Conservation (phyloP, 768 basidiomycete species). For the Lactarius hatsudake region DNA sequence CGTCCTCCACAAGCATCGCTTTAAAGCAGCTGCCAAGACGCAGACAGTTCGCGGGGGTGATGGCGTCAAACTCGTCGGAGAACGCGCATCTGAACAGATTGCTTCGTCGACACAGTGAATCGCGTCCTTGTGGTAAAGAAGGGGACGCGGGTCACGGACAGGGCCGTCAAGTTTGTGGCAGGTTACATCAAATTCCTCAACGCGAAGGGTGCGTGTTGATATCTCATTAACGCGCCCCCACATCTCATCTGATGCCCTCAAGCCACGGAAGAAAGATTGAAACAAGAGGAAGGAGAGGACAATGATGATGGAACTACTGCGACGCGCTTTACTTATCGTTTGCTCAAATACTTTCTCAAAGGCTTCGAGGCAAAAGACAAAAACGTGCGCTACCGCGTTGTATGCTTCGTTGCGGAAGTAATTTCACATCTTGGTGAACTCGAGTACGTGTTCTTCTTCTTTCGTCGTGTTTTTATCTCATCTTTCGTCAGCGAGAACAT, state of each 20-base stretch:
- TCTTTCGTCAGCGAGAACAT: slow-evolving; percentile 62
- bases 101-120: slow-evolving; percentile 57
- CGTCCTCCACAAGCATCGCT: slow-evolving; percentile 78
- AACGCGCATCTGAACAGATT: slow-evolving; percentile 70
- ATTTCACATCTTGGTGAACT: slow-evolving; percentile 78
- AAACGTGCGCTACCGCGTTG: slow-evolving; percentile 73
- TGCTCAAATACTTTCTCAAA: slow-evolving; percentile 57
- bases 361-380: slow-evolving; percentile 90
- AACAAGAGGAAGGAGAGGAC: slow-evolving; percentile 37
- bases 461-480: background rate
- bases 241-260: background rate
- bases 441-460: slow-evolving; percentile 55
- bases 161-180: slow-evolving; percentile 77
- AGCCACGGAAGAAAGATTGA: slow-evolving; percentile 37
- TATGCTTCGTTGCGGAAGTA: slow-evolving; percentile 76
- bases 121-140: slow-evolving; percentile 74
- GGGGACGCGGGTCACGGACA: slow-evolving; percentile 70
- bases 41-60: slow-evolving; percentile 49
- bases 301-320: slow-evolving; percentile 49
- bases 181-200: slow-evolving; percentile 74
- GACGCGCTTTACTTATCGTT: slow-evolving; percentile 47
- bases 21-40: slow-evolving; percentile 53
- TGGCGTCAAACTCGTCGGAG: slow-evolving; percentile 62
- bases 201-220: slow-evolving; percentile 58
- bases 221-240: background rate